phyloP scores from a whole-genome alignment of 352 stramenopile species.

The Phytopythium litorale region DNA sequence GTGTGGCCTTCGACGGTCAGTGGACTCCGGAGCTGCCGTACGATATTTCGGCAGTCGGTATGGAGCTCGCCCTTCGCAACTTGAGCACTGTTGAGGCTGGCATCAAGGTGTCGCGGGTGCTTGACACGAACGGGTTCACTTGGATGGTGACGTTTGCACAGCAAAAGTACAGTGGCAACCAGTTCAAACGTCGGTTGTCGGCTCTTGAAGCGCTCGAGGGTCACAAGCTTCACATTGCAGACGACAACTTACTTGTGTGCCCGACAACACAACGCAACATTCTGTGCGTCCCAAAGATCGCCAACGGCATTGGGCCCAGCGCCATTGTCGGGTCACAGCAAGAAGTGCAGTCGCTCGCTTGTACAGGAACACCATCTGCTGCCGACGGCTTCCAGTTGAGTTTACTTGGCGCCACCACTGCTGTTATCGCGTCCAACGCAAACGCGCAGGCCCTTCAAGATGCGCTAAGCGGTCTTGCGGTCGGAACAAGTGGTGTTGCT shows the following conservation, averaged over 20 bases:
- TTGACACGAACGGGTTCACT: slow-evolving; percentile 69
- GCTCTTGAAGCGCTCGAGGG: slow-evolving; percentile 30
- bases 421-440: slow-evolving; percentile 32
- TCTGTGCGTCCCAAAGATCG: slow-evolving; percentile 35
- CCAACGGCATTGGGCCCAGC: slow-evolving; percentile 42
- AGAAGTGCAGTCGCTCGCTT: slow-evolving; percentile 64
- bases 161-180: slow-evolving; percentile 45
- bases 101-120: slow-evolving; percentile 44
- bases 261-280: slow-evolving; percentile 27
- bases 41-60: slow-evolving; percentile 78
- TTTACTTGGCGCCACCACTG: slow-evolving; percentile 52
- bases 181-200: slow-evolving; percentile 49
- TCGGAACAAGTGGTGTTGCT: slow-evolving; percentile 25
- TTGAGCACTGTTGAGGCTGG: slow-evolving; percentile 53
- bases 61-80: slow-evolving; percentile 55
- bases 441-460: slow-evolving; percentile 30
- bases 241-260: slow-evolving; percentile 57
- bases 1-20: slow-evolving; percentile 84
- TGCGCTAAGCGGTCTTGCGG: slow-evolving; percentile 47
- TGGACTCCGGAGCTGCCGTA: slow-evolving; percentile 83
- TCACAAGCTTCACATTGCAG: slow-evolving; percentile 53
- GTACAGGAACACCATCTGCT: slow-evolving; percentile 19
- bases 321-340: slow-evolving; percentile 31
- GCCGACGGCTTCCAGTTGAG: slow-evolving; percentile 53
- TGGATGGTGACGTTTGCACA: slow-evolving; percentile 75